Conservation (phyloP, 2,329 filamentous ascomycete species). For the Fusarium beomiforme region DNA sequence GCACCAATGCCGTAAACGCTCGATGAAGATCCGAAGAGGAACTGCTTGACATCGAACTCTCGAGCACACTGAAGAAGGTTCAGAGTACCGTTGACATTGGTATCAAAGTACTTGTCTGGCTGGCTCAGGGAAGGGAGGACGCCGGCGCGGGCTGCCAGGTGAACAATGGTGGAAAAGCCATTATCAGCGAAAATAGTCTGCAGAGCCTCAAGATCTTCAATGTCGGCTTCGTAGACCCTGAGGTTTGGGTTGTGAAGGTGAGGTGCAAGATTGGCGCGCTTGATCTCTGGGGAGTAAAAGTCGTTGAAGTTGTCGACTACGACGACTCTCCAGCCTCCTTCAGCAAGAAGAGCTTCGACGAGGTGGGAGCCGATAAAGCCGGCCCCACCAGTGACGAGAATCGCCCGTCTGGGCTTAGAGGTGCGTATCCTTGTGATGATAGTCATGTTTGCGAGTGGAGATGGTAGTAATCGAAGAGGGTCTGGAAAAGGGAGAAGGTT, state of each 20-base stretch:
- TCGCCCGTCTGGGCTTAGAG: not conserved
- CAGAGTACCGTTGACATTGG: slow-evolving; percentile 10
- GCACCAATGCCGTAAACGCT: slow-evolving; percentile 7
- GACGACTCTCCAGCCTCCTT: slow-evolving; percentile 10
- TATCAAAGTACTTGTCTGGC: slow-evolving; percentile 5
- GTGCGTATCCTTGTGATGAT: slow-evolving; percentile 8
- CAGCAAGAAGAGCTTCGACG: slow-evolving; percentile 6
- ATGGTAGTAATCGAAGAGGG: not conserved
- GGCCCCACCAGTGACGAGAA: slow-evolving; percentile 11
- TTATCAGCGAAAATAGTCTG: not conserved
- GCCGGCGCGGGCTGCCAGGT: slow-evolving; percentile 10
- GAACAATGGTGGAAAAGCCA: not conserved
- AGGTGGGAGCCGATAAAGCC: slow-evolving; percentile 20
- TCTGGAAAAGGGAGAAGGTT: not conserved
- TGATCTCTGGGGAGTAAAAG: slow-evolving; percentile 9
- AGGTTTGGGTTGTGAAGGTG: not conserved
- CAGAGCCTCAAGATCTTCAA: not conserved
- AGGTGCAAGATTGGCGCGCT: slow-evolving; percentile 12
- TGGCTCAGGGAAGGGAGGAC: slow-evolving; percentile 2
- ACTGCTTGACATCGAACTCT: slow-evolving; percentile 7
- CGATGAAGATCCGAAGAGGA: slow-evolving; percentile 12
- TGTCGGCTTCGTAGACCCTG: slow-evolving; percentile 7
- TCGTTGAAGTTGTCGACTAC: slow-evolving; percentile 16
- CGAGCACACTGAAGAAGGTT: slow-evolving; percentile 5
- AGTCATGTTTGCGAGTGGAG: slow-evolving; percentile 7